Conservation (phyloP, 164 flowering plant species). For the Aristolochia californica region DNA sequence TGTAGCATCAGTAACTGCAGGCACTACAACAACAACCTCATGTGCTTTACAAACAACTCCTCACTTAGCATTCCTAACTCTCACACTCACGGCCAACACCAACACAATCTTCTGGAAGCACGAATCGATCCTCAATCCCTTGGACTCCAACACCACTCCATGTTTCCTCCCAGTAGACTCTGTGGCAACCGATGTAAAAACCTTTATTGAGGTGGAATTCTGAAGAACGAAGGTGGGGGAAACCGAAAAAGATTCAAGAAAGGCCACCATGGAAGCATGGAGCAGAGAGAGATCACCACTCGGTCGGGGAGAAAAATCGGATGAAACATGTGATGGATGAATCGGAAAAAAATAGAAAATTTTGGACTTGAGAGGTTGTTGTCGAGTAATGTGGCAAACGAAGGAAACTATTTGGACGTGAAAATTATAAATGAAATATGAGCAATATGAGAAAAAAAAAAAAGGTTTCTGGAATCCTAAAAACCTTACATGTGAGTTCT, state of each 20-base stretch:
- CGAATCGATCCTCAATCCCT: conserved; percentile 37
- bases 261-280: conserved; percentile 42
- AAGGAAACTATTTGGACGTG: too few species aligned
- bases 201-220: conserved; percentile 5
- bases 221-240: conserved; percentile 26
- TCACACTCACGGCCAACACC: conserved; percentile 8
- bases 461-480: too few species aligned
- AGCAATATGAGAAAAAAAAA: too few species aligned
- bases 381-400: too few species aligned
- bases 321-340: neutral
- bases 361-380: too few species aligned
- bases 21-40: conserved; percentile 47
- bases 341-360: neutral
- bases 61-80: conserved; percentile 5
- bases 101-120: conserved; percentile 9
- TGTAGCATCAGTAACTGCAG: conserved; percentile 40
- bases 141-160: conserved; percentile 20
- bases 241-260: conserved; percentile 34
- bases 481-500: too few species aligned
- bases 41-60: conserved; percentile 61
- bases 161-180: conserved; percentile 9
- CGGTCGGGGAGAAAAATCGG: neutral
- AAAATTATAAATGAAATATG: too few species aligned
- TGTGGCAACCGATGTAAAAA: conserved; percentile 15
- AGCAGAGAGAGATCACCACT: conserved; percentile 2